These are phyloP conservation scores for Scleromitrula shiraiana DNA, from an alignment of 2,329 filamentous ascomycete species.

Conservation along the genomic window DNA sequence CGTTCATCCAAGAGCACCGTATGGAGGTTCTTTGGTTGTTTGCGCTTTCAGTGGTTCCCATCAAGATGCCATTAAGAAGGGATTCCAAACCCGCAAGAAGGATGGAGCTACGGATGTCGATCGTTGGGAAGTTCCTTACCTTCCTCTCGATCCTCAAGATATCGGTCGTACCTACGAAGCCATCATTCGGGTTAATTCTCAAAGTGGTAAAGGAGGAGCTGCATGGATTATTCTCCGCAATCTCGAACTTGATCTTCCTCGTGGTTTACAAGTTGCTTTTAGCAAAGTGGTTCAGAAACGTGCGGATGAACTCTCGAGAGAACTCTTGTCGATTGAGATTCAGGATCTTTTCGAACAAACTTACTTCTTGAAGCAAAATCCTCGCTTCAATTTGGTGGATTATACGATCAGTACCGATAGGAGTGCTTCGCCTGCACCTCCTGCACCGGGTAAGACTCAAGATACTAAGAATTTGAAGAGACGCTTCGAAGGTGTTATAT, in stretches of 20 bases:
- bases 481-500: constrained; percentile 76
- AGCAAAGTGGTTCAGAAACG: constrained; percentile 69
- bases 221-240: constrained; percentile 90
- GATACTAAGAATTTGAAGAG: constrained; percentile 73
- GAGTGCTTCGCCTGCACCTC: constrained; percentile 63
- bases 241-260: constrained; percentile 84
- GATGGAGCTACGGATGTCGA: constrained; percentile 31
- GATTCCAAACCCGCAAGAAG: constrained; percentile 63
- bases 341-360: constrained; percentile 79
- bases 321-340: constrained; percentile 79
- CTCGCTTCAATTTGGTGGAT: constrained; percentile 79
- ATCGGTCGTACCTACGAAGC: constrained; percentile 97
- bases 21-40: constrained; percentile 84
- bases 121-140: constrained; percentile 82
- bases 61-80: constrained; percentile 95
- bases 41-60: constrained; percentile 88
- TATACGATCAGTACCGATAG: constrained; percentile 87
- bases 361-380: constrained; percentile 77
- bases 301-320: constrained; percentile 73
- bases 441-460: constrained; percentile 59
- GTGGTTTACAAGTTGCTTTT: constrained; percentile 87
- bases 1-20: constrained; percentile 80
- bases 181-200: constrained; percentile 95
- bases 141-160: constrained; percentile 85
- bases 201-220: constrained; percentile 88